These are phyloP conservation scores for Neofusicoccum parvum DNA, from an alignment of 2,329 filamentous ascomycete genomes.

Conservation along the genomic window DNA sequence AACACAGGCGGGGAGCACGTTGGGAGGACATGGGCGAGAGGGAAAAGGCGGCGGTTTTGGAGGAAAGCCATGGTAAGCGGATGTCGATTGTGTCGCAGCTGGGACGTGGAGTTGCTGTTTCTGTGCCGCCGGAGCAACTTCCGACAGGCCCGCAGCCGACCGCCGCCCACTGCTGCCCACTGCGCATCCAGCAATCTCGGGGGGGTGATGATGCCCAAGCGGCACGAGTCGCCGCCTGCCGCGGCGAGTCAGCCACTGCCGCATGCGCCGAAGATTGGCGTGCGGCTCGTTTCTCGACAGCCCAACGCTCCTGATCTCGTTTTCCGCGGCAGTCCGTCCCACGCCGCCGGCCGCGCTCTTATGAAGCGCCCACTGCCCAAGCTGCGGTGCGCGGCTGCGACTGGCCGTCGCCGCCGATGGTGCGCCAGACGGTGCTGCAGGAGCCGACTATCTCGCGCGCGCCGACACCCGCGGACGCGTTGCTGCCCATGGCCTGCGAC, in stretches of 20 bases:
- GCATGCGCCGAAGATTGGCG: neutral
- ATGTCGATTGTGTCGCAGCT: neutral
- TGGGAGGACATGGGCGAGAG: neutral
- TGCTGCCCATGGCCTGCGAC: neutral
- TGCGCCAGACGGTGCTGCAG: neutral
- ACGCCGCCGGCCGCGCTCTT: neutral
- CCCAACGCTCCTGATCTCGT: neutral
- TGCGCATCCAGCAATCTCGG: neutral
- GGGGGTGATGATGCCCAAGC: constrained; percentile 1
- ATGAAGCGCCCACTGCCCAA: neutral
- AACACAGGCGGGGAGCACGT: neutral
- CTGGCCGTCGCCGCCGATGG: neutral
- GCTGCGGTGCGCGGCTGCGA: neutral
- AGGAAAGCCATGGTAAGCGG: neutral
- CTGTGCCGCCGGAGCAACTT: neutral
- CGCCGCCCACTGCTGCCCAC: neutral
- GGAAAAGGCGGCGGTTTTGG: neutral
- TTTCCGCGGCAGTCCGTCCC: neutral
- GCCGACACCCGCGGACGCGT: neutral
- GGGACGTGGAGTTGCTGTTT: neutral
- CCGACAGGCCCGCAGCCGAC: neutral
- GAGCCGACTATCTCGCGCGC: neutral
- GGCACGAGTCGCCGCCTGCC: neutral
- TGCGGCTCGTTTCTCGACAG: constrained; percentile 1
- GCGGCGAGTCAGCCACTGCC: constrained; percentile 4